Evolutionary conservation across 78 protist genomes (phyloP), one percentile per base, ranked within the genome.

Genomic region (Dictyostelium brefeldianum): DNA sequence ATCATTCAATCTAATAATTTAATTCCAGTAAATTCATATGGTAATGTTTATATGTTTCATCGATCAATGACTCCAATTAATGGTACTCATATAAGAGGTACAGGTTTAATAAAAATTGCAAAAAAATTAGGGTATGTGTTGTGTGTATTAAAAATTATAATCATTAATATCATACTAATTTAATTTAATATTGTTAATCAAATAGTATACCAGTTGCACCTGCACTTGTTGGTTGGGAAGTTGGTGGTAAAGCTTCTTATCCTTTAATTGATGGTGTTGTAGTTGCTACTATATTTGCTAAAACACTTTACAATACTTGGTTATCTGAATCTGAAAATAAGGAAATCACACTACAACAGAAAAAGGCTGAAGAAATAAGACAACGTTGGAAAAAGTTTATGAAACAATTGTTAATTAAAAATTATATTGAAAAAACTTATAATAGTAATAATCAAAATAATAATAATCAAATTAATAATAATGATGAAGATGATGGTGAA

Each of bases 221-320:
- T 18, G 95, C 95, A 0, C 10, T 91, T 15, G 57, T 81, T n/a
- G 95, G 89, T 56, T 91, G 95, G 95, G 90, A 91, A 18, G n/a
- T 41, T n/a, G 9, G 54, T 0, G 15, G 5, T 18, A 48, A 31
- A 5, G 15, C 69, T 0, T 57, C 87, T 0, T 50, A 78, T 36
- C 95, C 95, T 5, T 20, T 81, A 0, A 77, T 91, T 15, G 89
- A 91, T 27, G 95, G 95, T 81, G 80, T 80, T 2, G 31, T 91
- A 10, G 95, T 91, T 5, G 85, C 90, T 17, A 77, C 74, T 17
- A 89, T 81, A 64, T 62, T 71, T 54, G 4, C 90, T 8, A 77
- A 81, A 15, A 36, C 22, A 4, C 47, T 91, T 5, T 67, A 47
- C 0, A 83, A 91, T 10, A 82, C 95, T 8, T 91, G 95, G 95